Base-by-base conservation (phyloP, 768 basidiomycete genomes). In the Macrocybe gigantea region DNA sequence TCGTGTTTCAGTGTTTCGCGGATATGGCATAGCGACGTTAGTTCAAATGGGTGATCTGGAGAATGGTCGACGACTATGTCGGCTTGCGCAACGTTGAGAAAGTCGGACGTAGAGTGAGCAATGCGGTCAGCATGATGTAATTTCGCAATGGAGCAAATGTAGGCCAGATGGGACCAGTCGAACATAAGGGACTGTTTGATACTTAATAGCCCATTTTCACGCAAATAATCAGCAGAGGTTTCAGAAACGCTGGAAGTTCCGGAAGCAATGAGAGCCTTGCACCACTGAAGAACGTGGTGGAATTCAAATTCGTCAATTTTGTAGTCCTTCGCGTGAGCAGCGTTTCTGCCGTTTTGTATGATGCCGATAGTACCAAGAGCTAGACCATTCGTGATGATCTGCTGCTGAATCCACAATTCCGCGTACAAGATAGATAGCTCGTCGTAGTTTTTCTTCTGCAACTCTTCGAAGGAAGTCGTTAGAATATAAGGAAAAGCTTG, bases 371-470 rank as follows among this genome's bases (percentile, higher is more conserved):
- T 80, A 9, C 85, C 83, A 33, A 82, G 63, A 0, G 77, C 74
- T 10, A 90, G 55, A 1, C 89, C 90, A 53, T 80, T 83, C 35
- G 71, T 70, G 36, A 90, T 62, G 14, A 89, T 72, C 49, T 86
- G 80, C 14, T 82, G 59, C 56, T 92, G 88, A 1, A 69, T 77
- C 74, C 80, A 83, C 5, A 90, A 65, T n/a, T 71, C 65, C 13
- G 78, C 72, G 51, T 74, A 72, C 43, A 78, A 69, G 6, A 86
- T 70, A 1, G 84, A 77, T 5, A 87, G 59, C 55, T 91, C 88
- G 68, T 93, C 90, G 54, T 79, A 82, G 22, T 75, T 74, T 43
- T 61, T 63, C n/a, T 60, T 57, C 4, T 56, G 56, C 9, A 88
- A 62, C 22, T 80, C 75, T 7, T 77, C 66, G 38, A 69, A 62